Conservation (phyloP, 768 basidiomycete genomes). For the Collybia sp. region DNA sequence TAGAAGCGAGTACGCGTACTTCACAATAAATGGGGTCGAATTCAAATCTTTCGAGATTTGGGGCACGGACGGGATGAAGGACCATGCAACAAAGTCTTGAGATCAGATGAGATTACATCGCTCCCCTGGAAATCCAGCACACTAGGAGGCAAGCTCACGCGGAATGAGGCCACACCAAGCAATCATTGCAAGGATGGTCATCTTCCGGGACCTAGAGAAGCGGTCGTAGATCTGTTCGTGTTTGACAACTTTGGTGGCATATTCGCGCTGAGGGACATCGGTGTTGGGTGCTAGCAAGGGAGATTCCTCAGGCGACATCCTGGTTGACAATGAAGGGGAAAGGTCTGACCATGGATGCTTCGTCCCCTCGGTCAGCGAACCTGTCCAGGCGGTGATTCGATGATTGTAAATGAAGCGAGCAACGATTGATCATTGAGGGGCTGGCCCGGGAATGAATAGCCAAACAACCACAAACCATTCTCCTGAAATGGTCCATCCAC, state of each 20-base stretch:
- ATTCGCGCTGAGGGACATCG: too few relatives aligned
- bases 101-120: not conserved
- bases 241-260: too few relatives aligned
- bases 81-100: conserved; percentile 59
- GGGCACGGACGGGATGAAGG: conserved; percentile 69
- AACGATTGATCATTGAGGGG: too few relatives aligned
- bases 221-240: conserved; percentile 10
- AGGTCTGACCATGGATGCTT: too few relatives aligned
- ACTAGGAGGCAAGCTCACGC: conserved; percentile 1
- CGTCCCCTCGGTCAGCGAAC: too few relatives aligned
- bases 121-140: not conserved
- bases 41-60: conserved; percentile 61
- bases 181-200: too few relatives aligned
- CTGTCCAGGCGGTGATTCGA: too few relatives aligned
- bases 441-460: too few relatives aligned
- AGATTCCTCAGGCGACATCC: not conserved
- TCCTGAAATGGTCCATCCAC: too few relatives aligned
- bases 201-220: conserved; percentile 7
- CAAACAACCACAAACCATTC: too few relatives aligned
- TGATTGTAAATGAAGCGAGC: too few relatives aligned
- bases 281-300: not conserved
- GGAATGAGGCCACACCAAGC: conserved; percentile 12
- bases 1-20: conserved; percentile 43
- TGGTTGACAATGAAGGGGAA: too few relatives aligned
- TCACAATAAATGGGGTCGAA: conserved; percentile 53